phyloP scores from a whole-genome alignment of 768 basidiomycete species.

The Coprinellus micaceus region DNA sequence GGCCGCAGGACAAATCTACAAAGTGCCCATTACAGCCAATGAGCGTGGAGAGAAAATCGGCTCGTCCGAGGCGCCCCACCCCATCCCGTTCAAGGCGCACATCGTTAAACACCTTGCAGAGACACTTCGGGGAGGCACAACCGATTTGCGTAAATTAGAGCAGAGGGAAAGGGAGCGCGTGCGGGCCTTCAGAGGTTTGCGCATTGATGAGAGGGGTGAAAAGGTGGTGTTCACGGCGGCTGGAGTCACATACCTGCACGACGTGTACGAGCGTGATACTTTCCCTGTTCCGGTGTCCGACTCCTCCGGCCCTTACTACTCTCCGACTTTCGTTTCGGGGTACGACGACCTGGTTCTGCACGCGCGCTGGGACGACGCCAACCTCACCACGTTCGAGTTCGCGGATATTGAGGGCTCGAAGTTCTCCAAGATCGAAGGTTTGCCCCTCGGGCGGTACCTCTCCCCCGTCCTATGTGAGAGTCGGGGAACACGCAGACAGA shows the following conservation, averaged over 20 bases:
- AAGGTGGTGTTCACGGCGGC: slow-evolving; percentile 66
- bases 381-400: slow-evolving; percentile 64
- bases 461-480: slow-evolving; percentile 54
- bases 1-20: slow-evolving; percentile 69
- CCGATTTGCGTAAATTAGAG: slow-evolving; percentile 51
- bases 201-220: slow-evolving; percentile 50
- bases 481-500: slow-evolving; percentile 35
- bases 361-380: slow-evolving; percentile 62
- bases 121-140: slow-evolving; percentile 44
- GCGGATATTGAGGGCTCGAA: slow-evolving; percentile 44
- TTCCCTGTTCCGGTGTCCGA: slow-evolving; percentile 47
- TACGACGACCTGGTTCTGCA: slow-evolving; percentile 53
- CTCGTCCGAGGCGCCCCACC: slow-evolving; percentile 35
- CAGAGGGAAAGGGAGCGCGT: slow-evolving; percentile 52
- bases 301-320: slow-evolving; percentile 53
- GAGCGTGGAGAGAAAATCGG: slow-evolving; percentile 48
- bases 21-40: slow-evolving; percentile 54
- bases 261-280: slow-evolving; percentile 30
- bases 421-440: slow-evolving; percentile 48
- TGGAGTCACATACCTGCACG: slow-evolving; percentile 52
- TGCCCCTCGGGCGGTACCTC: slow-evolving; percentile 65
- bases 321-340: slow-evolving; percentile 61
- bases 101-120: slow-evolving; percentile 64
- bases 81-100: slow-evolving; percentile 58
- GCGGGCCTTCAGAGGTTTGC: slow-evolving; percentile 58